Percentiles rank a stretch among this genome's conserved stretches.
These are phyloP conservation scores for Colletotrichum sp. DNA, from an alignment of 2,329 filamentous ascomycete species.

Conservation along the genomic window DNA sequence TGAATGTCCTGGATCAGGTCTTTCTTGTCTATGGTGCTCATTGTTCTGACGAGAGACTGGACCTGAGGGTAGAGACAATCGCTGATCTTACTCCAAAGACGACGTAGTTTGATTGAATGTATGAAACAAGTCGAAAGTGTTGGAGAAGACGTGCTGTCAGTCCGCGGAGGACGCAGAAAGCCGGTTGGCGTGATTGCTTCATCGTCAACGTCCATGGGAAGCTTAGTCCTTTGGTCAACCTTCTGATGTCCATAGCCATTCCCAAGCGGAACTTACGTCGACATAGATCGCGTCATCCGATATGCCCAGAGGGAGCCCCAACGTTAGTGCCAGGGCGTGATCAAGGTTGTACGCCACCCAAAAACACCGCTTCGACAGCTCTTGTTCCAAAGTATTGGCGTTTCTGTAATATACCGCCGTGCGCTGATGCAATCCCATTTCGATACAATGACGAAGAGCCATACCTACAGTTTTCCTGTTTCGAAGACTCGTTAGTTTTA, in stretches of 20 bases:
- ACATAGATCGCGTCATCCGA: background rate
- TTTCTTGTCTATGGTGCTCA: background rate
- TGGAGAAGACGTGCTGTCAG: background rate
- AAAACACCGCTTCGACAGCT: background rate
- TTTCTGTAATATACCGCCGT: background rate
- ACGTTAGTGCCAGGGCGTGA: background rate
- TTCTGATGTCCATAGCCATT: background rate
- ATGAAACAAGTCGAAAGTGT: background rate
- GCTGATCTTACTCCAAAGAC: background rate
- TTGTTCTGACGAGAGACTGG: background rate
- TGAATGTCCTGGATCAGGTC: background rate
- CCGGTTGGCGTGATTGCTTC: background rate
- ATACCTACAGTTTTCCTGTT: background rate
- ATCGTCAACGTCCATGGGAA: background rate
- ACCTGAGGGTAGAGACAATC: background rate
- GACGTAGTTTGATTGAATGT: background rate
- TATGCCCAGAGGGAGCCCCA: background rate
- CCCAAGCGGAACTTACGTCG: background rate
- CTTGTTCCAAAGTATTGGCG: background rate
- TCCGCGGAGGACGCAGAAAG: background rate
- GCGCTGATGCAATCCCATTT: background rate
- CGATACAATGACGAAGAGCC: background rate
- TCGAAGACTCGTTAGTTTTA: background rate
- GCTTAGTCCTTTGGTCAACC: background rate
- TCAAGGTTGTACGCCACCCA: background rate